These are phyloP conservation scores for Calonectria henricotiae DNA, from an alignment of 2,329 filamentous ascomycete genomes.

Conservation along the genomic window DNA sequence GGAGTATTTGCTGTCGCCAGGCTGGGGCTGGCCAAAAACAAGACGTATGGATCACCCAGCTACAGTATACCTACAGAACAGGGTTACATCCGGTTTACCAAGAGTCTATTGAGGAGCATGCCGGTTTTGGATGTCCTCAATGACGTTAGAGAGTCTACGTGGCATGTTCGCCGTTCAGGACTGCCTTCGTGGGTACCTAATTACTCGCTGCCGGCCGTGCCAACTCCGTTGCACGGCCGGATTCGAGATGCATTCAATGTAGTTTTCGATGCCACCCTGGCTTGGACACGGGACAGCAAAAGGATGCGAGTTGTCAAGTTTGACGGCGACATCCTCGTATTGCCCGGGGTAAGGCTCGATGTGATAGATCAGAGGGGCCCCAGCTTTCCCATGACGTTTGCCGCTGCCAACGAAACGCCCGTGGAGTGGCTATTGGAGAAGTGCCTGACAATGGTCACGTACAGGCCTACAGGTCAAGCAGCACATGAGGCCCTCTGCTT, in stretches of 20 bases:
- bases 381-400: constrained; percentile 17
- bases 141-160: constrained; percentile 29
- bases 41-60: constrained; percentile 7
- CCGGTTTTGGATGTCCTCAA: constrained; percentile 25
- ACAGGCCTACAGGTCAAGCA: constrained; percentile 22
- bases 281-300: not conserved
- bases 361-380: constrained; percentile 11
- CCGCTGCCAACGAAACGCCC: not conserved
- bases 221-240: constrained; percentile 21
- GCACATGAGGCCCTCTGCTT: constrained; percentile 29
- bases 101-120: not conserved
- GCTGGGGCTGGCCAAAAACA: constrained; percentile 8
- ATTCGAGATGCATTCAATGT: constrained; percentile 1
- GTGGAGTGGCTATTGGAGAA: constrained; percentile 18
- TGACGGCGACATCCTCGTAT: constrained; percentile 20
- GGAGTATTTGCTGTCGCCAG: constrained; percentile 7
- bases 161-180: constrained; percentile 14
- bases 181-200: constrained; percentile 33
- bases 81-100: constrained; percentile 15
- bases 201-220: constrained; percentile 17
- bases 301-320: not conserved
- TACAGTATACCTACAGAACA: constrained; percentile 11
- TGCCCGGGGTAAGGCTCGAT: constrained; percentile 25
- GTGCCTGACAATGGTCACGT: constrained; percentile 4
- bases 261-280: constrained; percentile 23